Base-by-base conservation (phyloP, 1,284 basidiomycete genomes). In the Ustilago nuda region DNA sequence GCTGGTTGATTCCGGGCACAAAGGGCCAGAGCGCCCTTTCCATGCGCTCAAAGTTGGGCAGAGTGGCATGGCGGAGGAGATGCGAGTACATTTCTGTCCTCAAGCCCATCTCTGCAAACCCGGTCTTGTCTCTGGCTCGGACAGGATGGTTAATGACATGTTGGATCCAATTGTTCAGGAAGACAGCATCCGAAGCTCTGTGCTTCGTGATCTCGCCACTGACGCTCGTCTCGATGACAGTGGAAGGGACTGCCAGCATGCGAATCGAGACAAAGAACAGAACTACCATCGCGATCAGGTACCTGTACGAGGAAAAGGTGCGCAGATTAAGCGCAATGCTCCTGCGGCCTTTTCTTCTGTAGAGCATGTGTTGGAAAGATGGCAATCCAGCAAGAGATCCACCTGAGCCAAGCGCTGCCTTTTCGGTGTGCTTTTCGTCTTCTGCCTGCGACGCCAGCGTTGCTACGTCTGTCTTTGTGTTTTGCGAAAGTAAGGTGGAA, bases 21-120 rank as follows among this genome's bases (percentile, higher is more conserved):
- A 78, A 78, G 1, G 72, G 72, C 73, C 76, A 78, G 19, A 78
- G 67, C 23, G 61, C 72, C n/a, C 68, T 36, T 45, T 78, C 76
- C 67, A 72, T 70, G 37, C 59, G 66, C n/a, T 78, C 76, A 41
- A 75, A 74, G 52, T 62, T 65, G 37, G 72, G 70, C 58, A 78
- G 32, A 3, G 57, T 67, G 9, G 69, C 69, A 46, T 70, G 63
- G 45, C 61, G 64, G 19, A 78, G 62, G 35, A 78, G 63, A 51
- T 76, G 72, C n/a, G 76, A 71, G 35, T 78, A 78, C 69, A 78
- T 72, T 33, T 72, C 69, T 17, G 76, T 76, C 8, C 72, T 52
- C 51, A 78, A 37, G 13, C 73, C 76, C 76, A 78, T 78, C 59
- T 78, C 72, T 39, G 76, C 72, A 35, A 78, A 78, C 36, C 72